Conservation (phyloP, 176 grass and related monocot species). For the Chrysopogon serrulatus region DNA sequence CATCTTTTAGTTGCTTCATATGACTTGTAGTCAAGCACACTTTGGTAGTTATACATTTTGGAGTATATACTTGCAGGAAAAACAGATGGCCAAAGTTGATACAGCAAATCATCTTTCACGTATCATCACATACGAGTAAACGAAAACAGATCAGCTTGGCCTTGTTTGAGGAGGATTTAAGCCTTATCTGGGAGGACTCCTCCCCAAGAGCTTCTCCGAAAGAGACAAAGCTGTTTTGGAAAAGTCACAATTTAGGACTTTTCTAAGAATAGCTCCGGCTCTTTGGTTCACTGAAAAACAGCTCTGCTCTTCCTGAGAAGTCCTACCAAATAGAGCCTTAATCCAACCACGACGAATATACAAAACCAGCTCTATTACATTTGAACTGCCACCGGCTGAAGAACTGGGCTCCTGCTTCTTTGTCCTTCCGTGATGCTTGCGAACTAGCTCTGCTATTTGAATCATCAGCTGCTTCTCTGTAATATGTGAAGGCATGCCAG, state of each 20-base stretch:
- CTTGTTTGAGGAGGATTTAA: no score
- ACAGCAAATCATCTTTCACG: neutral
- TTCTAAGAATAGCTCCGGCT: no score
- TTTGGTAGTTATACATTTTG: neutral
- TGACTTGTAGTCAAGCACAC: no score
- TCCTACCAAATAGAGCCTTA: no score
- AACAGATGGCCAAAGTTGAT: neutral
- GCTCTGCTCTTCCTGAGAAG: no score
- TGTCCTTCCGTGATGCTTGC: constrained; percentile 85
- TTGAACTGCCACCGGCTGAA: constrained; percentile 28
- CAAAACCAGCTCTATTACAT: neutral
- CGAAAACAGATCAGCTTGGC: neutral
- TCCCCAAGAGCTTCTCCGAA: no score
- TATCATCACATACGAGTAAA: neutral
- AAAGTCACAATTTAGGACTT: no score
- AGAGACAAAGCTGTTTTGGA: no score
- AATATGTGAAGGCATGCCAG: constrained; percentile 8
- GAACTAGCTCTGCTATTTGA: constrained; percentile 79
- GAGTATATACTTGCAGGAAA: neutral
- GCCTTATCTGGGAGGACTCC: no score
- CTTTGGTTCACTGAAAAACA: no score
- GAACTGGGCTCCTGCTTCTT: constrained; percentile 72
- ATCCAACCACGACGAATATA: neutral
- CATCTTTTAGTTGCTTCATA: no score
- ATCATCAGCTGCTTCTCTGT: constrained; percentile 89